A percentile compares a stretch with the other conserved stretches of the same genome.
Conservation (phyloP, 2,329 filamentous ascomycete species). For the Epichloe gansuensis region DNA sequence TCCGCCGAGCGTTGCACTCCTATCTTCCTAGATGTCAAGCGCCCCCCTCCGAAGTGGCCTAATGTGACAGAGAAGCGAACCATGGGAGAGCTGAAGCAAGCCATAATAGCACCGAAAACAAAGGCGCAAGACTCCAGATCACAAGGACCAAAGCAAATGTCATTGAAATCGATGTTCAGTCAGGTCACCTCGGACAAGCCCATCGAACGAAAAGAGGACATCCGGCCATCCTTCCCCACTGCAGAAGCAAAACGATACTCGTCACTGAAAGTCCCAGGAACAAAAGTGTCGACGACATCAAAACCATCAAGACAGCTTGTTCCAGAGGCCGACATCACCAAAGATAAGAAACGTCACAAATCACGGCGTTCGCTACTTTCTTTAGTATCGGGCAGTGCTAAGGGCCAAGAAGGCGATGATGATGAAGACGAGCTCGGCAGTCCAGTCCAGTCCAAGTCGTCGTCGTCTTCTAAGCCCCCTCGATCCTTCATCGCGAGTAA, state of each 20-base stretch:
- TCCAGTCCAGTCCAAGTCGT: conserved; percentile 4
- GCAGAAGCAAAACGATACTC: neutral
- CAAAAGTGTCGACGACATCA: neutral
- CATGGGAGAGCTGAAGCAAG: conserved; percentile 6
- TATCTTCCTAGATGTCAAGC: conserved; percentile 2
- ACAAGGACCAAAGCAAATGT: neutral
- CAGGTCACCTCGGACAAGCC: neutral
- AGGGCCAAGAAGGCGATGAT: neutral
- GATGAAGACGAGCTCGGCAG: conserved; percentile 4
- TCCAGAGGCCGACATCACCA: neutral
- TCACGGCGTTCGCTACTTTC: conserved; percentile 5
- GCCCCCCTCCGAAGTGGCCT: neutral
- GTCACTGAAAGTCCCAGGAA: neutral
- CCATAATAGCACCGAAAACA: conserved; percentile 3
- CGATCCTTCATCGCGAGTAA: conserved; percentile 6
- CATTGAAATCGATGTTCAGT: neutral
- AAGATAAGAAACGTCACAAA: neutral
- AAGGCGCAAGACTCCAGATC: neutral
- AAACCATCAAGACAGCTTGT: neutral
- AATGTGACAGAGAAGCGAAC: conserved; percentile 3
- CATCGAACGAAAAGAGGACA: neutral
- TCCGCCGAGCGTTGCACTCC: conserved; percentile 6
- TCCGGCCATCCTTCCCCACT: neutral
- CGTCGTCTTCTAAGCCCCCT: conserved; percentile 9
- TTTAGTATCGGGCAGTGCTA: neutral